A percentile compares a stretch with the other conserved stretches of the same genome.
phyloP scores from a whole-genome alignment of 2,329 filamentous ascomycete species.

The Aspergillus pseudoterreus region DNA sequence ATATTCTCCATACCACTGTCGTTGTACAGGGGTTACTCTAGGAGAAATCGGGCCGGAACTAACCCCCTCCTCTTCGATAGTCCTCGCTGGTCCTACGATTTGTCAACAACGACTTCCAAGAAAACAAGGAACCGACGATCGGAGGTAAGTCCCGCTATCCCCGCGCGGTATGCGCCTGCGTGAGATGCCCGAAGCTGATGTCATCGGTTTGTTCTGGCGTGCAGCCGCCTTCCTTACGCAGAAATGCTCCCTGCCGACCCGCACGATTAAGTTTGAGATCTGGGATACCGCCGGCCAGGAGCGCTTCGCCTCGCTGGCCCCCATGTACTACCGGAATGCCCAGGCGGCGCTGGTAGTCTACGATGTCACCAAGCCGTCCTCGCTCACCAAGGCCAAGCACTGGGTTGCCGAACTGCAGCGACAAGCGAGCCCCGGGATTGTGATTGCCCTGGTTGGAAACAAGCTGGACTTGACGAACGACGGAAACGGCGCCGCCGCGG shows the following conservation, averaged over 20 bases:
- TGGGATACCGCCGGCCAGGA: slow-evolving; percentile 99
- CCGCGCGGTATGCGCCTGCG: not conserved
- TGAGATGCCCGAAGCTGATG: slow-evolving; percentile 7
- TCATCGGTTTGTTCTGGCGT: slow-evolving; percentile 8
- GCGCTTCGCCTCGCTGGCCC: slow-evolving; percentile 90
- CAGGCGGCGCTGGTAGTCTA: slow-evolving; percentile 97
- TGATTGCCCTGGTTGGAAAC: slow-evolving; percentile 96
- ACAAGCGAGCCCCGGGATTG: slow-evolving; percentile 92
- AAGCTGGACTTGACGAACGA: slow-evolving; percentile 81
- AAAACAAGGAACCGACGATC: slow-evolving; percentile 99
- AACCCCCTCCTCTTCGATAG: slow-evolving; percentile 44
- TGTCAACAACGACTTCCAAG: slow-evolving; percentile 99
- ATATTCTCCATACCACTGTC: not conserved
- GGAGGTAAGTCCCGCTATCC: slow-evolving; percentile 62
- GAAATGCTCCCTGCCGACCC: slow-evolving; percentile 92
- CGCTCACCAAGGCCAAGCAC: slow-evolving; percentile 94
- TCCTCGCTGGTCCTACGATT: slow-evolving; percentile 97
- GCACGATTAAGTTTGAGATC: slow-evolving; percentile 78
- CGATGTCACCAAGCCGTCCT: slow-evolving; percentile 95
- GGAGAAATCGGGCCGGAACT: slow-evolving; percentile 17
- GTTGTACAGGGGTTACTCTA: slow-evolving; percentile 15
- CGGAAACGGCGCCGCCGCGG: slow-evolving; percentile 44
- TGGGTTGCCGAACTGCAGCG: slow-evolving; percentile 97
- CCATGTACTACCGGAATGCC: slow-evolving; percentile 99
- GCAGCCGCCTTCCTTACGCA: slow-evolving; percentile 95